Evolutionary conservation across 768 basidiomycete species (phyloP).

Genomic region (Mycena crocata): DNA sequence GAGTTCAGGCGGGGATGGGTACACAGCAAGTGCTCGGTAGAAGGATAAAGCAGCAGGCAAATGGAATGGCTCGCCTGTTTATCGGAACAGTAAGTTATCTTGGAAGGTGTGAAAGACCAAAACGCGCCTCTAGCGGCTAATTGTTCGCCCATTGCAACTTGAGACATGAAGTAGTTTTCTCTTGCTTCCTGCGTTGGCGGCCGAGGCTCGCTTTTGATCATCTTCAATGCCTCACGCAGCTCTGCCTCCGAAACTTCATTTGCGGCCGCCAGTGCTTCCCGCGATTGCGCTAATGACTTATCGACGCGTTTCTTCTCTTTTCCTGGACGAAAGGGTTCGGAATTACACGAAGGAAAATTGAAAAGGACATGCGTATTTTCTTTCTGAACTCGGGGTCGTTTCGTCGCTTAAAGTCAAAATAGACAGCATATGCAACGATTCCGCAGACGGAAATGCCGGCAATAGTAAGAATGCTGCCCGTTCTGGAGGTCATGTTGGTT

Average conservation of each 20-base stretch:
- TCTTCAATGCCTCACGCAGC: conserved; percentile 71
- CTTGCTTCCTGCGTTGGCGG: conserved; percentile 79
- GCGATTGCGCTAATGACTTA: conserved; percentile 69
- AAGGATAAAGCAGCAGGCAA: conserved; percentile 89
- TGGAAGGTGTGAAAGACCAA: neutral
- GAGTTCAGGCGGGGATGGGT: conserved; percentile 94
- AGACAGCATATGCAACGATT: conserved; percentile 84
- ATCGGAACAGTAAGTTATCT: conserved; percentile 15
- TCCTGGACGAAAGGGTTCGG: conserved; percentile 58
- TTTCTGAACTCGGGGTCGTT: conserved; percentile 90
- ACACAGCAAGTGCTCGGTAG: conserved; percentile 93
- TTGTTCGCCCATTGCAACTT: conserved; percentile 89
- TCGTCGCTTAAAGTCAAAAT: conserved; percentile 95
- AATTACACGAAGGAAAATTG: conserved; percentile 22
- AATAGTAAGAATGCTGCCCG: conserved; percentile 54
- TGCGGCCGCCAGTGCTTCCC: conserved; percentile 50
- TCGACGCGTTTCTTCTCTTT: conserved; percentile 93
- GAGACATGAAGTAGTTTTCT: conserved; percentile 92
- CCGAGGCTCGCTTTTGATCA: conserved; percentile 74
- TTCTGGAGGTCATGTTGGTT: conserved; percentile 53
- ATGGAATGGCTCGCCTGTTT: conserved; percentile 78
- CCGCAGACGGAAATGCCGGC: conserved; percentile 66
- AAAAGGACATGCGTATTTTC: conserved; percentile 71
- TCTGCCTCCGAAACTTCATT: conserved; percentile 60
- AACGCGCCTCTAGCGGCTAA: conserved; percentile 77